Conservation (phyloP, 2,329 filamentous ascomycete genomes). For the Calycina marina region DNA sequence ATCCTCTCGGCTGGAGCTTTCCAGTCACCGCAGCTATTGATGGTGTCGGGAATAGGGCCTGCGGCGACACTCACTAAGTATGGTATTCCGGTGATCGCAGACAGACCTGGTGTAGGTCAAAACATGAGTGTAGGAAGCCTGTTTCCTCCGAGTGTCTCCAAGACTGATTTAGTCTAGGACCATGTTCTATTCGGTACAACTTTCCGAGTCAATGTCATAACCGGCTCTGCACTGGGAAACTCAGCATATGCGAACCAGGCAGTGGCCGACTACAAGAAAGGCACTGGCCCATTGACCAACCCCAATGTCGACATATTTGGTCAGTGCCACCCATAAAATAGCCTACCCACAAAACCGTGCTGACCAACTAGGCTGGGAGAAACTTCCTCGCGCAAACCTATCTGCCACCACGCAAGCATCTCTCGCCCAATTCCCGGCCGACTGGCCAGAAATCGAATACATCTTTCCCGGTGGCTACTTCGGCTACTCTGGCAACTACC, state of each 20-base stretch:
- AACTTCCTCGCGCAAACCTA: conserved; percentile 5
- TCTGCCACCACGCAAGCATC: neutral
- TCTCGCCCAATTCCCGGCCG: neutral
- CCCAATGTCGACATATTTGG: too few species aligned
- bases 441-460: conserved; percentile 1
- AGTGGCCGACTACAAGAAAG: too few species aligned
- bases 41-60: conserved; percentile 27
- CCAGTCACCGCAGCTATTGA: conserved; percentile 32
- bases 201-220: too few species aligned
- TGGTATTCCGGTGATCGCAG: conserved; percentile 29
- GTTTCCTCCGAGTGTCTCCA: too few species aligned
- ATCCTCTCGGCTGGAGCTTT: conserved; percentile 35
- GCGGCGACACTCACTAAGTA: conserved; percentile 27
- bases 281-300: too few species aligned
- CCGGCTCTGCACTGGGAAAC: too few species aligned
- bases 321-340: too few species aligned
- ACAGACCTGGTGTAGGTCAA: conserved; percentile 34
- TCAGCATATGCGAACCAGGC: too few species aligned
- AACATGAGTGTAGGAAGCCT: too few species aligned
- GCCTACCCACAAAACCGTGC: too few species aligned
- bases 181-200: too few species aligned
- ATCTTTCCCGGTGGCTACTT: neutral
- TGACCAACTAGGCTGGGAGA: conserved; percentile 11
- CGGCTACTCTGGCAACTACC: neutral
- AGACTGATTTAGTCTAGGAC: too few species aligned